These are phyloP conservation scores for Penicillium sclerotigenum DNA, from an alignment of 2,329 filamentous ascomycete genomes.

Conservation along the genomic window DNA sequence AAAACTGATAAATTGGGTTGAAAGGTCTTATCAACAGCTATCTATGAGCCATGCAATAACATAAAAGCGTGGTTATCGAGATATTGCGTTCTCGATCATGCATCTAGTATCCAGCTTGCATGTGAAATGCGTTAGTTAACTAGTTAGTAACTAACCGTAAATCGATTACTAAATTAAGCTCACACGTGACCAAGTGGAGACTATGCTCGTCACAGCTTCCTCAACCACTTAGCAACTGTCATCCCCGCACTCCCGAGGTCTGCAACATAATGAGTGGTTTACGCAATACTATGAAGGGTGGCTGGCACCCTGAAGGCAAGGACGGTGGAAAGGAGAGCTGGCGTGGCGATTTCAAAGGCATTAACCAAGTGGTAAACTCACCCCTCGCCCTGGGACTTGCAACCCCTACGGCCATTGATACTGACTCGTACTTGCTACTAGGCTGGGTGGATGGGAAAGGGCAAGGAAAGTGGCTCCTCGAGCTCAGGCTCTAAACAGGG, in stretches of 20 bases:
- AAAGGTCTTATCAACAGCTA: no score
- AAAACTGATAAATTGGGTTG: no score
- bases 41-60: no score
- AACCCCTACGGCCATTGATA: slow-evolving; percentile 15
- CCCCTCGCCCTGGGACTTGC: not conserved
- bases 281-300: slow-evolving; percentile 49
- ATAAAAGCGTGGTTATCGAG: no score
- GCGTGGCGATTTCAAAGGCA: slow-evolving; percentile 56
- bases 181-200: slow-evolving; percentile 1
- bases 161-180: not conserved
- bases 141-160: no score
- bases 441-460: slow-evolving; percentile 59
- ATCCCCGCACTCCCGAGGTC: not conserved
- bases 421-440: slow-evolving; percentile 26
- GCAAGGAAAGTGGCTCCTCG: slow-evolving; percentile 43
- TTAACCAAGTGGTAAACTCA: slow-evolving; percentile 53
- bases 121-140: no score
- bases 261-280: slow-evolving; percentile 45
- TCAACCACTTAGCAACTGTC: not conserved
- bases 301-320: slow-evolving; percentile 55
- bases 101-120: no score
- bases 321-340: slow-evolving; percentile 54
- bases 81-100: no score
- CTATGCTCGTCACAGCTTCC: not conserved
- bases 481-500: not conserved